Evolutionary conservation across 2,329 filamentous ascomycete species (phyloP), one percentile per base, ranked within the genome.

Genomic region (Colletotrichum spaethianum): DNA sequence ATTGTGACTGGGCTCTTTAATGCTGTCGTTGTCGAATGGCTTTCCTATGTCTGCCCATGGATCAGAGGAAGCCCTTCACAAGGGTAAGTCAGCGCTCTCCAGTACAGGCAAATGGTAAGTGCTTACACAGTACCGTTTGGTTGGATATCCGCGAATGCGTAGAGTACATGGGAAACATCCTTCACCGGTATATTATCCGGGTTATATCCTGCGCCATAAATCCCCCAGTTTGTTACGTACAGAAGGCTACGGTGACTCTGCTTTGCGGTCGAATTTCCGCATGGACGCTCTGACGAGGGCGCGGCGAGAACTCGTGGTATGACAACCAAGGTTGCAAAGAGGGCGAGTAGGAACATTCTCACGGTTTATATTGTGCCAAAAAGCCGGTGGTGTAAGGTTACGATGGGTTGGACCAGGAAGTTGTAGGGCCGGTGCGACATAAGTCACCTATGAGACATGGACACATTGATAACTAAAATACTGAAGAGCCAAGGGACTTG

Each of bases 1-100:
- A 78, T 97, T 96, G 73, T 86, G 92, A 7, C 92, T 87, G 0
- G 70, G 70, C 31, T 65, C 70, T 4, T 36, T 40, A 16, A 46
- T 48, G 20, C 52, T 56, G 36, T 72, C 70, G 7, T 61, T 64
- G 44, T 40, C 26, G 26, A 72, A 70, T 2, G 59, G 60, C 42
- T 69, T 72, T 18, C 66, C 59, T 1, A 60, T 72, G 7, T 70
- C 82, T 3, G 80, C 88, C 84, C 64, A 79, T 0, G 72, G 31
- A 7, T 83, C 81, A 0, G 75, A 77, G 3, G 80, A 77, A 68
- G 73, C 75, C 1, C 80, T 81, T 14, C 1, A 11, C 14, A 16
- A 40, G n/a, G 57, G 63, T n/a, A 8, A 8, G 28, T 33, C 3
- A 56, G 40, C 4, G 11, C 26, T 3, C n/a, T 20, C 14, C n/a